These are phyloP conservation scores for Trypanosoma caninum DNA, from an alignment of 208 protist species.

Conservation along the genomic window DNA sequence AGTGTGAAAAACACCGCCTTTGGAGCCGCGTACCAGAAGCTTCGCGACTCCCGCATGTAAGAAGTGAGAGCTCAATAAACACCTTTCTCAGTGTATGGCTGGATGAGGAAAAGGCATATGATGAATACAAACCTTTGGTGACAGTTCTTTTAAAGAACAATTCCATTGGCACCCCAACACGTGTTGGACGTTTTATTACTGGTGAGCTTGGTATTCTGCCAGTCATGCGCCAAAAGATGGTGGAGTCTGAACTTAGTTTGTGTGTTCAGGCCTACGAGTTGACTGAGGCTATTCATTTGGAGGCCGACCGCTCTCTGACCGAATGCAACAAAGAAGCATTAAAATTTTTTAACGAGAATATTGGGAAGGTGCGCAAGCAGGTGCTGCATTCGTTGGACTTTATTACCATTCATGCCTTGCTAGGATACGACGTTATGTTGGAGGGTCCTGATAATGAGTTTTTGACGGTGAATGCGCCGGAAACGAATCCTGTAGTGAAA, in stretches of 20 bases:
- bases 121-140: slow-evolving; percentile 30
- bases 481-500: slow-evolving; percentile 62
- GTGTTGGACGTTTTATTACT: slow-evolving; percentile 15
- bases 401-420: slow-evolving; percentile 59
- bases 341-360: slow-evolving; percentile 28
- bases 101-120: slow-evolving; percentile 35
- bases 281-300: slow-evolving; percentile 56
- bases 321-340: slow-evolving; percentile 15
- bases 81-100: slow-evolving; percentile 84
- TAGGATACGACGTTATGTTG: slow-evolving; percentile 80
- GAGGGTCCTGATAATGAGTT: slow-evolving; percentile 73
- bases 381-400: slow-evolving; percentile 74
- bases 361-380: slow-evolving; percentile 59
- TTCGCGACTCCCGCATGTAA: slow-evolving; percentile 73
- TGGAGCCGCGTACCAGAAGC: slow-evolving; percentile 70
- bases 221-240: slow-evolving; percentile 31
- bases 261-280: slow-evolving; percentile 77
- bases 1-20: slow-evolving; percentile 72
- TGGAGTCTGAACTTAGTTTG: slow-evolving; percentile 55
- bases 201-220: slow-evolving; percentile 56
- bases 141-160: slow-evolving; percentile 25
- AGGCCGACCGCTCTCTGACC: slow-evolving; percentile 36
- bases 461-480: slow-evolving; percentile 47
- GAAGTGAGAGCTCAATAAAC: slow-evolving; percentile 83
- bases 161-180: neutral